Evolutionary conservation across 257 asterid genomes (phyloP).

Genomic region (Solanum pennellii): DNA sequence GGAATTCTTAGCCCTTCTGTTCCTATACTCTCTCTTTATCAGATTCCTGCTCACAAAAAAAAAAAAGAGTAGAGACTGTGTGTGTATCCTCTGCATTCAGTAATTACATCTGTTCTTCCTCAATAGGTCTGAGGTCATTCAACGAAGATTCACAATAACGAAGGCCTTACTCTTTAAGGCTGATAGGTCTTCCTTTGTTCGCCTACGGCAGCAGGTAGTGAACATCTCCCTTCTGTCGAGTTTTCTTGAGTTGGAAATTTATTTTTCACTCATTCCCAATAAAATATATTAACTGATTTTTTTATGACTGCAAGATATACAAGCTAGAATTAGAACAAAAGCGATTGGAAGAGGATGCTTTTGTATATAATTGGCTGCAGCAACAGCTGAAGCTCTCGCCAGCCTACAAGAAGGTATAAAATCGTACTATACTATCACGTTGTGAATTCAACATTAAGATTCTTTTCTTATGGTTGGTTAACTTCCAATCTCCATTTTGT

Average conservation of each 20-base stretch:
- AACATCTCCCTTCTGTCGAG: not conserved
- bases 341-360: conserved; percentile 77
- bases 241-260: not conserved
- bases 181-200: conserved; percentile 65
- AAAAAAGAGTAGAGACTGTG: not conserved
- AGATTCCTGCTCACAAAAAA: not conserved
- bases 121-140: conserved; percentile 58
- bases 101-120: not conserved
- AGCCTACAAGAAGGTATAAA: conserved; percentile 64
- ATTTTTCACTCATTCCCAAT: not conserved
- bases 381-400: conserved; percentile 72
- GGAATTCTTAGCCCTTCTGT: not conserved
- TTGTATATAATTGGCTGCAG: conserved; percentile 77
- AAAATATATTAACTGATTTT: not conserved
- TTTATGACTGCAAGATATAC: conserved; percentile 17
- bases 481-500: not conserved
- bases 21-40: not conserved
- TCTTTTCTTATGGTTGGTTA: not conserved
- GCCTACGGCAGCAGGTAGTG: conserved; percentile 65
- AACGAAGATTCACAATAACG: conserved; percentile 56
- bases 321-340: conserved; percentile 74
- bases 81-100: not conserved
- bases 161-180: conserved; percentile 66
- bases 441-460: not conserved
- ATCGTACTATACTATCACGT: not conserved